Evolutionary conservation across 2,329 filamentous ascomycete species (phyloP).

Genomic region (Hypoxylon sp.): DNA sequence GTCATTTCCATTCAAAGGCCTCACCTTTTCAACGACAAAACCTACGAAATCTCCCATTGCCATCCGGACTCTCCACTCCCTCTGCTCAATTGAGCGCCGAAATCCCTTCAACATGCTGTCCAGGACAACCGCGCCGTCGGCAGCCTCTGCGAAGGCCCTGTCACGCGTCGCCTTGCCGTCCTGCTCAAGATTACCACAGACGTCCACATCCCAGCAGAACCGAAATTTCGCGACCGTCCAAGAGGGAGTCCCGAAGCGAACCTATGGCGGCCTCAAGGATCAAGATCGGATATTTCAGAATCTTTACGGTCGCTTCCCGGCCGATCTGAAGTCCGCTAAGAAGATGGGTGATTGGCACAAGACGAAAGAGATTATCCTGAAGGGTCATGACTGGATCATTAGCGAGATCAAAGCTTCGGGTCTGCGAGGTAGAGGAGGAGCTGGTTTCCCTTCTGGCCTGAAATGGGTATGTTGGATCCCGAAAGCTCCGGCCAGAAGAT

Average conservation of each 20-base stretch:
- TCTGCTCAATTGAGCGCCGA: conserved; percentile 58
- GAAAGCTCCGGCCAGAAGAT: background rate
- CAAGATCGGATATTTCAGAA: conserved; percentile 99
- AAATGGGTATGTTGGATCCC: conserved; percentile 83
- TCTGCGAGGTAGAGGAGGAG: conserved; percentile 94
- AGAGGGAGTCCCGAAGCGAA: conserved; percentile 78
- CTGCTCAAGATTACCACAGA: conserved; percentile 60
- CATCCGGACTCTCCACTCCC: conserved; percentile 53
- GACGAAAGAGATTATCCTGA: conserved; percentile 97
- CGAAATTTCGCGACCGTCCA: conserved; percentile 87
- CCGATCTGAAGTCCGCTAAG: conserved; percentile 93
- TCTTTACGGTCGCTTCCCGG: conserved; percentile 92
- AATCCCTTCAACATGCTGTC: conserved; percentile 59
- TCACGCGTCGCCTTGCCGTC: conserved; percentile 56
- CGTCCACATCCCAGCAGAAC: conserved; percentile 68
- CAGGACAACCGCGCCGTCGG: conserved; percentile 60
- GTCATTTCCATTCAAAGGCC: conserved; percentile 54
- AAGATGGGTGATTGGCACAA: conserved; percentile 99
- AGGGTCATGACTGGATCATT: conserved; percentile 99
- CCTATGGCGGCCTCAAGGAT: conserved; percentile 90
- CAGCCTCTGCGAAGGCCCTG: conserved; percentile 59
- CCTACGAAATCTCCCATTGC: conserved; percentile 46
- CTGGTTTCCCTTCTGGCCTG: conserved; percentile 96
- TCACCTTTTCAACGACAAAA: conserved; percentile 49
- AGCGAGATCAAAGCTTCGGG: conserved; percentile 97